Base-by-base conservation (phyloP, 1,284 basidiomycete genomes). In the Heterobasidion parviporum region DNA sequence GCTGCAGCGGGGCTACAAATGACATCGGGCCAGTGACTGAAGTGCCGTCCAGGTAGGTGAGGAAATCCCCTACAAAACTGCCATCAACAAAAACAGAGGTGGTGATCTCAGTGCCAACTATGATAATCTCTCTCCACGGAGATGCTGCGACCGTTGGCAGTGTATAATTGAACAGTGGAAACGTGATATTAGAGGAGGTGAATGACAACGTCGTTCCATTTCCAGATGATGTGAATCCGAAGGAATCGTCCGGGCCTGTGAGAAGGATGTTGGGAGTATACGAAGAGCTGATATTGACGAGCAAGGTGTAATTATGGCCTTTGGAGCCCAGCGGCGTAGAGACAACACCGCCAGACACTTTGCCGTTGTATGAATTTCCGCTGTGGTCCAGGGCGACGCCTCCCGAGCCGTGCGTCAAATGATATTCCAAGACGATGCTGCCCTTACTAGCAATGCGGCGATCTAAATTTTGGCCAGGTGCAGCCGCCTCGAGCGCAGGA, bases 271-370 rank as follows among this genome's bases (percentile, higher is more conserved):
- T 61, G 26, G 59, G 49, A 20, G 56, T 20, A 9, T 54, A 45
- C 14, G 54, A 14, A 16, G 59, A 49, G 20, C 18, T 58, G 33
- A 62, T 58, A 54, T 61, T 60, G 53, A 71, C 52, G 32, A 66
- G 62, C 12, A 71, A 55, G 12, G 68, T 71, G 58, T 71, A 71
- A 56, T 69, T 65, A 52, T 64, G 64, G n/a, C 70, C 70, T 50
- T 69, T 70, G 56, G 67, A 69, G n/a, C 64, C 61, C 16, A 70
- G 61, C 56, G 67, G 67, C 20, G 68, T 70, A 52, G 52, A 57
- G 50, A 66, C 44, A 12, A 60, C 53, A 6, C 61, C 60, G 50
- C 56, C 46, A 0, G 20, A 33, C 48, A 62, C 18, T 10, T 43
- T 48, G 20, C 62, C 64, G 44, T 63, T 58, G 54, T 65, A 66